phyloP scores from a whole-genome alignment of 768 basidiomycete species.

The Lentinula boryana region DNA sequence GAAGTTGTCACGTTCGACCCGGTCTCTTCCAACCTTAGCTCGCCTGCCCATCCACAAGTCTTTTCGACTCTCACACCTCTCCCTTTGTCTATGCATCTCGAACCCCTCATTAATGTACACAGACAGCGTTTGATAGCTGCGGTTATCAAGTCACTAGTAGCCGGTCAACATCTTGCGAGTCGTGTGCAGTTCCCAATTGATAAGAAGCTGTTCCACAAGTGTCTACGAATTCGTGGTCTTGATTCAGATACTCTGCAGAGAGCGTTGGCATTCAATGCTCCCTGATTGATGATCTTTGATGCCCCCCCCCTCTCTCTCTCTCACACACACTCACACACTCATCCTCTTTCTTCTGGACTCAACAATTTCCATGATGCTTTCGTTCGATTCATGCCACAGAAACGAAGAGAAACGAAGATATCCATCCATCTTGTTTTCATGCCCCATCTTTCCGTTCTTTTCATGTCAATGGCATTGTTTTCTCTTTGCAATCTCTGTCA shows the following conservation, averaged over 20 bases:
- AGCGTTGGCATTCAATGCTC: conserved; percentile 23
- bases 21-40: conserved; percentile 53
- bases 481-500: background rate
- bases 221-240: conserved; percentile 64
- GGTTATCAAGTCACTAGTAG: conserved; percentile 75
- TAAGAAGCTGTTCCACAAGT: conserved; percentile 71
- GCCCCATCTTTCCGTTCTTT: background rate
- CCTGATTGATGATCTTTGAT: conserved; percentile 6
- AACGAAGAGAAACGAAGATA: background rate
- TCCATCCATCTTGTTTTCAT: background rate
- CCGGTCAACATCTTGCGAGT: conserved; percentile 78
- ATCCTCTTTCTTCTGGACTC: background rate
- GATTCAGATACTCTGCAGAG: conserved; percentile 50
- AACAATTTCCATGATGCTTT: background rate
- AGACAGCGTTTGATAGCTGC: conserved; percentile 80
- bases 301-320: no score
- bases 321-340: no score
- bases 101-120: conserved; percentile 84
- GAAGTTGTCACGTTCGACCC: conserved; percentile 62
- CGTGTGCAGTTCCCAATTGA: conserved; percentile 65
- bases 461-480: background rate
- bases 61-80: conserved; percentile 69
- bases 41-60: conserved; percentile 73
- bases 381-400: background rate
- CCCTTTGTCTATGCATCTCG: conserved; percentile 72